Base-by-base conservation (phyloP, 1,139 yeast species). In the Pichia sp. region DNA sequence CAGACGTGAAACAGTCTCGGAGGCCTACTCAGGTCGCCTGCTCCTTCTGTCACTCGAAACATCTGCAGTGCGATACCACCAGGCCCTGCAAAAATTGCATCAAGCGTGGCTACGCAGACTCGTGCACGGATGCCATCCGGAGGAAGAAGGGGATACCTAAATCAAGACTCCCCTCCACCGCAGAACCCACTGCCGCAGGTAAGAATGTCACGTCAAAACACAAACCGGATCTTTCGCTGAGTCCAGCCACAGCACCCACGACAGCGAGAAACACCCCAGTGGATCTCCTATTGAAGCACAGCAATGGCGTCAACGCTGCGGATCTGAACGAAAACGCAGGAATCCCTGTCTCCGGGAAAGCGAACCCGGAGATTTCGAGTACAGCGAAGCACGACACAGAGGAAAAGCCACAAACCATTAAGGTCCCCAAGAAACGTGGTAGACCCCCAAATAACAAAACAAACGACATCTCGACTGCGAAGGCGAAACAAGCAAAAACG, bases 21-120 rank as follows among this genome's bases (percentile, higher is more conserved):
- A 80, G 75, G 60, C 89, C 91, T 2, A 83, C 86, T 2, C 72
- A 80, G 20, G 75, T 85, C 49, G 93, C 92, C 0, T 86, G 93
- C 65, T 75, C 75, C 17, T 84, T 85, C 64, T 86, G 92, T 66
- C 90, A 85, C 65, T 71, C 75, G 40, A 86, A 86, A 60, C 93
- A 85, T 63, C 73, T 86, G 29, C 92, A 85, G 61, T 86, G 92
- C 66, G 81, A 78, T 58, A 63, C 67, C 20, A 63, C 70, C 2
- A 67, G 93, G 55, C 92, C 93, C 0, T 86, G 92, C 64, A 77
- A 76, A 60, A 86, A 86, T 65, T 86, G 93, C 68, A 66, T 76
- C 43, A 85, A 84, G 64, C 68, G 91, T 55, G 79, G 81, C 36
- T 66, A 81, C n/a, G 80, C 58, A 7, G 61, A 75, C 55, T 65